Evolutionary conservation across 768 basidiomycete species (phyloP).

Genomic region (Rhizopogon vinicolor): DNA sequence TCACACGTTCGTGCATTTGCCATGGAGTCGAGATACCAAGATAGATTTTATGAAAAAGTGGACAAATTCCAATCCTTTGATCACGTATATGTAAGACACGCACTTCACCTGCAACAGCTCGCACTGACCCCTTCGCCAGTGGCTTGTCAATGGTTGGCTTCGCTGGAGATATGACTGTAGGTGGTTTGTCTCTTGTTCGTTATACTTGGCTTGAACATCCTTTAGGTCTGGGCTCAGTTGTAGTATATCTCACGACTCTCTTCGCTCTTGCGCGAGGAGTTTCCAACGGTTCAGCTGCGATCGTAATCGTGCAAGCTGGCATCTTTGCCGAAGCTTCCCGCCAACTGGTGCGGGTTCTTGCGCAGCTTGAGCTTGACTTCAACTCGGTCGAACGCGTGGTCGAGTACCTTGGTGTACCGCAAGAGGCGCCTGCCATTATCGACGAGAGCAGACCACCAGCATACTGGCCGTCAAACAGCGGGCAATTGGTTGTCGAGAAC

Average conservation of each 20-base stretch:
- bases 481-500: conserved; percentile 53
- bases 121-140: conserved; percentile 30
- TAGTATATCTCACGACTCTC: conserved; percentile 65
- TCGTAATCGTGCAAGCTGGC: conserved; percentile 69
- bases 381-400: conserved; percentile 71
- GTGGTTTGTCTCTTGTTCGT: conserved; percentile 9
- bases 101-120: background rate
- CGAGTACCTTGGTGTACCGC: conserved; percentile 63
- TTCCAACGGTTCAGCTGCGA: conserved; percentile 56
- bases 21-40: conserved; percentile 64
- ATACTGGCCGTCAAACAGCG: conserved; percentile 63
- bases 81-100: conserved; percentile 56
- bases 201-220: background rate
- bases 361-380: conserved; percentile 70
- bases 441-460: conserved; percentile 59
- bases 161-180: conserved; percentile 71
- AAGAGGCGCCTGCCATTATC: conserved; percentile 63
- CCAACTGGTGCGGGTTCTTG: conserved; percentile 63
- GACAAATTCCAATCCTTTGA: conserved; percentile 69
- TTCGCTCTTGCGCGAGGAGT: conserved; percentile 59
- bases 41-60: conserved; percentile 55
- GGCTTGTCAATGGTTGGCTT: conserved; percentile 67
- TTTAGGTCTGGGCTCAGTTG: conserved; percentile 62
- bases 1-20: conserved; percentile 67
- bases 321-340: conserved; percentile 67